Conservation (phyloP, 2,329 filamentous ascomycete species). For the Phyllosticta citribraziliensis region DNA sequence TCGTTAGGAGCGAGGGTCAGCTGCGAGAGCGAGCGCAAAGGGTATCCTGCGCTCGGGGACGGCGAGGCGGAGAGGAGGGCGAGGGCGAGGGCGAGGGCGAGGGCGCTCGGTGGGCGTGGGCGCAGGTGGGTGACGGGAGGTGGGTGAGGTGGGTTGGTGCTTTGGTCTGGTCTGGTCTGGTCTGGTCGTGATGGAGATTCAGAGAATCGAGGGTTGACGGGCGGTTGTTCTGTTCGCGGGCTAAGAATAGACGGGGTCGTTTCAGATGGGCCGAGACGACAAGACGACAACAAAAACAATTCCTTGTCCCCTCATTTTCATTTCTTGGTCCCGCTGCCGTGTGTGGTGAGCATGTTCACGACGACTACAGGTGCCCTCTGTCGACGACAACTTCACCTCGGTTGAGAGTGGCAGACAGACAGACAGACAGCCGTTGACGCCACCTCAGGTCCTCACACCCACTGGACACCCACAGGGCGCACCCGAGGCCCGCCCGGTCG, state of each 20-base stretch:
- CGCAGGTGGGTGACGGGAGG: not conserved
- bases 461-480: not conserved
- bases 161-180: too few relatives aligned
- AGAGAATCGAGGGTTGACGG: not conserved
- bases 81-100: not conserved
- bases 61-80: constrained; percentile 2
- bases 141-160: not conserved
- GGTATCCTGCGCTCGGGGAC: not conserved
- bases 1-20: not conserved
- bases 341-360: too few relatives aligned
- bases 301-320: too few relatives aligned
- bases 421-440: too few relatives aligned
- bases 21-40: constrained; percentile 1
- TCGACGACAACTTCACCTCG: too few relatives aligned
- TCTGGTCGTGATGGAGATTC: not conserved
- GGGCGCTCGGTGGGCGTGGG: not conserved
- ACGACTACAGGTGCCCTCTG: too few relatives aligned
- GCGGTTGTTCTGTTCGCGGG: not conserved
- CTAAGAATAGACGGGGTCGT: not conserved
- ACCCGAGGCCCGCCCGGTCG: not conserved
- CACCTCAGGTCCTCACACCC: too few relatives aligned
- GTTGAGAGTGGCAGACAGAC: too few relatives aligned
- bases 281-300: not conserved
- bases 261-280: not conserved
- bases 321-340: too few relatives aligned